Base-by-base conservation (phyloP, 495 filamentous ascomycete species). In the Saxispiralis lemnorum region DNA sequence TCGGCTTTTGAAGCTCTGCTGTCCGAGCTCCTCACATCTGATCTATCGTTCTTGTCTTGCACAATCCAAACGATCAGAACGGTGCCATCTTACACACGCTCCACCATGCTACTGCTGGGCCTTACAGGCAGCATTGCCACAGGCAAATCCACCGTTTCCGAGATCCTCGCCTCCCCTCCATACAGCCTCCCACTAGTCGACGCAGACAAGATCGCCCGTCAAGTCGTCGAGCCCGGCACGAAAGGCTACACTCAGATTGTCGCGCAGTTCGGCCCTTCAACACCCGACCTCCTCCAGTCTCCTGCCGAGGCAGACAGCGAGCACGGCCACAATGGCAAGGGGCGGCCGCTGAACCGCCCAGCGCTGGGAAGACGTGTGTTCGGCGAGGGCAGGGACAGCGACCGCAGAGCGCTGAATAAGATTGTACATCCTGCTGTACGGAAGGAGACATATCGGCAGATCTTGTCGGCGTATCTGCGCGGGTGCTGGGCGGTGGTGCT, bases 111-210 rank as follows among this genome's bases (percentile, higher is more conserved):
- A 42, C 72, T 97, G 53, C 83, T 97, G 56, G 89, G 89, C 51
- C 78, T 97, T 20, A 97, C 89, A 31, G 89, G 89, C 64, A 93
- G 86, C 46, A 93, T 97, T 59, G 88, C 89, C 31, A 96, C 92
- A 2, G 89, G 92, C 58, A 97, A 97, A 75, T 92, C 86, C 30
- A 97, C 92, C 50, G 88, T 93, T 49, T 93, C 89, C 32, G 57
- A 66, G 44, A 65, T 94, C 52, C 84, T 97, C 59, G 71, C 76
- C 43, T 63, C 69, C 0, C 69, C 83, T 0, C 87, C 86, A 10
- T 78, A 95, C 68, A 72, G 71, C 52, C 75, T 96, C 57, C 88
- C 89, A 57, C 73, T 96, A 56, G 81, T 97, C 69, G 89, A 97
- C 64, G 85, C 89, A 52, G 92, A 97, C 69, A 59, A 87, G 20